A percentile compares a stretch with the other conserved stretches of the same genome.
These are phyloP conservation scores for Lizonia empirigonia DNA, from an alignment of 2,329 filamentous ascomycete species.

Conservation along the genomic window DNA sequence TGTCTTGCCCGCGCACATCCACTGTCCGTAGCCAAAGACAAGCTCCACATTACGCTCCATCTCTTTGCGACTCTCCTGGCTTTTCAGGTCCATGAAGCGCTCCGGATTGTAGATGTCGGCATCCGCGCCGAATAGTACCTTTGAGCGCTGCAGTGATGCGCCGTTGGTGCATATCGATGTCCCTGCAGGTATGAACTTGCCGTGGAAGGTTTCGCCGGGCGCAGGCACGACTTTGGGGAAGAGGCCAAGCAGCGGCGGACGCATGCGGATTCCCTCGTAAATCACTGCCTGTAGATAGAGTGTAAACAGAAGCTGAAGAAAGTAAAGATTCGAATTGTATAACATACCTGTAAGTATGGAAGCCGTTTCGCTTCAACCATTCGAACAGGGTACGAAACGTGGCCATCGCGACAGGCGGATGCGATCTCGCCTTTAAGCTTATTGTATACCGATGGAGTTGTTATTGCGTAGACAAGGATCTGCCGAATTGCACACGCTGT, in stretches of 20 bases:
- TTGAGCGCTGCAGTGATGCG: constrained; percentile 19
- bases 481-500: constrained; percentile 60
- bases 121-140: constrained; percentile 26
- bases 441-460: constrained; percentile 51
- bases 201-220: constrained; percentile 26
- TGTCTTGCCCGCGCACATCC: constrained; percentile 31
- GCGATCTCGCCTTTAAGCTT: constrained; percentile 54
- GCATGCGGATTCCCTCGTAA: constrained; percentile 39
- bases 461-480: constrained; percentile 58
- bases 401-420: constrained; percentile 43
- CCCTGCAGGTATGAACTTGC: constrained; percentile 32
- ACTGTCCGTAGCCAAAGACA: constrained; percentile 36
- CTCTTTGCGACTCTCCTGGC: constrained; percentile 31
- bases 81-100: constrained; percentile 38
- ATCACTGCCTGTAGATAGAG: constrained; percentile 41
- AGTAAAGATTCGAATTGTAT: too few relatives aligned
- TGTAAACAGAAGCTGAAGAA: too few relatives aligned
- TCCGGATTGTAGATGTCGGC: constrained; percentile 28
- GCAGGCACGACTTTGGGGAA: constrained; percentile 47
- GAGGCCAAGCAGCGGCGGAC: constrained; percentile 22
- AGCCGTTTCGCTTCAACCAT: constrained; percentile 24
- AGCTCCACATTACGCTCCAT: constrained; percentile 32
- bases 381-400: constrained; percentile 48
- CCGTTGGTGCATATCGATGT: constrained; percentile 20
- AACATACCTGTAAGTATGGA: too few relatives aligned